These are phyloP conservation scores for Syzygium aqueum DNA, from an alignment of 345 rosid genomes.

Conservation along the genomic window DNA sequence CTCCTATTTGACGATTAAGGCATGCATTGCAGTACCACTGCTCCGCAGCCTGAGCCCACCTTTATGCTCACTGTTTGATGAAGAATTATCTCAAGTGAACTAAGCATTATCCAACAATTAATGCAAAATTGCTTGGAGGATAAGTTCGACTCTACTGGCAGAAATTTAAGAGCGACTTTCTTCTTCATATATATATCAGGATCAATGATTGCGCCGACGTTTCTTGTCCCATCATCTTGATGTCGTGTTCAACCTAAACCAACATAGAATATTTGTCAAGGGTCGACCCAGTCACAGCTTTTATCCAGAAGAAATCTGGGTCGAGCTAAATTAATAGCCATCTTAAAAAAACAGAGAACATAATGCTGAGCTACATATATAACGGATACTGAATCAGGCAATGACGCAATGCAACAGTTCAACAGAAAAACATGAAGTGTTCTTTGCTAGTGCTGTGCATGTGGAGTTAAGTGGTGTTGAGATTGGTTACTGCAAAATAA, in stretches of 20 bases:
- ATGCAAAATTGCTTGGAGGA: neutral
- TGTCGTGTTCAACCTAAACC: neutral
- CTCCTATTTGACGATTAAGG: neutral
- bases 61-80: neutral
- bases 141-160: too few relatives aligned
- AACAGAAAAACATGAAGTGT: neutral
- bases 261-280: neutral
- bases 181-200: fast-evolving
- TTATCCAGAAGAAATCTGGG: neutral
- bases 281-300: neutral
- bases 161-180: neutral
- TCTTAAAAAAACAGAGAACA: neutral
- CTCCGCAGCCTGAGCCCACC: neutral
- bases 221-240: neutral
- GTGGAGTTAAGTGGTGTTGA: too few relatives aligned
- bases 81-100: neutral
- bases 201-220: neutral
- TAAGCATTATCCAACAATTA: neutral
- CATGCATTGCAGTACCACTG: neutral
- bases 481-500: neutral
- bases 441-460: too few relatives aligned
- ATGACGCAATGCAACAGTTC: neutral
- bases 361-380: neutral
- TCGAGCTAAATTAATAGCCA: neutral
- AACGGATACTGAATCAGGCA: neutral